phyloP scores from a whole-genome alignment of 2,329 filamentous ascomycete species.

The Alternaria panax region DNA sequence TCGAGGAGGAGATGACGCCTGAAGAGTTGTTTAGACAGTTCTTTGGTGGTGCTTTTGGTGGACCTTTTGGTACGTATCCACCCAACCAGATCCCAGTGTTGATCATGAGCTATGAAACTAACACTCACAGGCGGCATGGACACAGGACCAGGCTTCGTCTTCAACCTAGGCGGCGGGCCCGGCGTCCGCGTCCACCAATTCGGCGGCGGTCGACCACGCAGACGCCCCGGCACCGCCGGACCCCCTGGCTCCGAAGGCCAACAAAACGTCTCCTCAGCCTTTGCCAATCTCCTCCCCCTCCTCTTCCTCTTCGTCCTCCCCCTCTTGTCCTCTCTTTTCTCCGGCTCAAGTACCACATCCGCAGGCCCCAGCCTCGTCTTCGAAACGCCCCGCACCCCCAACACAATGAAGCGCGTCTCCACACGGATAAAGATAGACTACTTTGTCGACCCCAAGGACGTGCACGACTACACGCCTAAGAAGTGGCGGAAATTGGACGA shows the following conservation, averaged over 20 bases:
- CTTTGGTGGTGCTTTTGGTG: slow-evolving; percentile 79
- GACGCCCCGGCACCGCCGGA: slow-evolving; percentile 71
- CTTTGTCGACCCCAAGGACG: slow-evolving; percentile 81
- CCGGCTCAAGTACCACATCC: slow-evolving; percentile 51
- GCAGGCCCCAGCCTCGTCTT: slow-evolving; percentile 77
- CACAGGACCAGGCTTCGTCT: slow-evolving; percentile 86
- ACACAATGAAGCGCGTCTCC: slow-evolving; percentile 77
- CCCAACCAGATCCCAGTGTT: neutral
- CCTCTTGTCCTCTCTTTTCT: slow-evolving; percentile 80
- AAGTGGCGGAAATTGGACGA: slow-evolving; percentile 80
- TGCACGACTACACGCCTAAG: slow-evolving; percentile 71
- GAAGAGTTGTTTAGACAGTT: slow-evolving; percentile 98
- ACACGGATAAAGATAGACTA: slow-evolving; percentile 78
- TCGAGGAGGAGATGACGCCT: slow-evolving; percentile 90
- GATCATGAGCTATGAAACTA: neutral
- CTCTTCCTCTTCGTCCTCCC: slow-evolving; percentile 83
- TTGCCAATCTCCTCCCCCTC: slow-evolving; percentile 84
- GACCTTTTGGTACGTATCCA: slow-evolving; percentile 67
- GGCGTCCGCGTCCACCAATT: slow-evolving; percentile 96
- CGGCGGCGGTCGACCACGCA: slow-evolving; percentile 77
- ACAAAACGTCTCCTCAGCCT: slow-evolving; percentile 59
- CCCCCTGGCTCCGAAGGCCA: slow-evolving; percentile 59
- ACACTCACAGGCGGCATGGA: slow-evolving; percentile 67
- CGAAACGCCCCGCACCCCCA: slow-evolving; percentile 72
- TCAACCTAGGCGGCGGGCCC: slow-evolving; percentile 91